phyloP scores from a whole-genome alignment of 306 rosid species.

The Cicer pinnatifidum region DNA sequence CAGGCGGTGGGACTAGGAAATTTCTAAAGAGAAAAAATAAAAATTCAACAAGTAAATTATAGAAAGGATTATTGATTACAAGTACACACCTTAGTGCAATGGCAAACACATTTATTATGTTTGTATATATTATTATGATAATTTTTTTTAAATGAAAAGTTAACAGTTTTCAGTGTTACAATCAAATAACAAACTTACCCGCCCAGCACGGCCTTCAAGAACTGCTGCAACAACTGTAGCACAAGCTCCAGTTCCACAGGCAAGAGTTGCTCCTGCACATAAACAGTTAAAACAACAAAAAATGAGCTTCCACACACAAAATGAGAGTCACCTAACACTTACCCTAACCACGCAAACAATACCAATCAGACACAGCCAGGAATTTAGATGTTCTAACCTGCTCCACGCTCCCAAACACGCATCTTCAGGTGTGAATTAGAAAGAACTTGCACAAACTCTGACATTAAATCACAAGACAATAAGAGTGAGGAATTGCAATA shows the following conservation, averaged over 20 bases:
- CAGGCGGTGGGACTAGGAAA: neutral
- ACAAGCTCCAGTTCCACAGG: constrained; percentile 99
- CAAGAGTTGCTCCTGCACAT: constrained; percentile 82
- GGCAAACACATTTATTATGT: constrained; percentile 16
- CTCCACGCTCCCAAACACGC: constrained; percentile 99
- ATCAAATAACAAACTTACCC: constrained; percentile 60
- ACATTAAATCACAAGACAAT: constrained; percentile 37
- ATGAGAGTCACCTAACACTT: constrained; percentile 14
- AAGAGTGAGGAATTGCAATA: constrained; percentile 19
- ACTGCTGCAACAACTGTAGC: constrained; percentile 89
- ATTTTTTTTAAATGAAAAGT: neutral
- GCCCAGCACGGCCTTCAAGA: constrained; percentile 86
- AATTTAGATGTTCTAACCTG: constrained; percentile 65
- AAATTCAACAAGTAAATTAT: neutral
- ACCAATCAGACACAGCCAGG: constrained; percentile 5
- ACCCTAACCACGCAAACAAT: constrained; percentile 5
- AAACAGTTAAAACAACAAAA: neutral
- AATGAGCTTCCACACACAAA: constrained; percentile 3
- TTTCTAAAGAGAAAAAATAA: neutral
- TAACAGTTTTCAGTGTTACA: constrained; percentile 11
- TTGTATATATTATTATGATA: neutral
- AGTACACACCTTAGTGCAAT: neutral
- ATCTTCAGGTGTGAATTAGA: constrained; percentile 81
- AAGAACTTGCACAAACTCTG: constrained; percentile 93
- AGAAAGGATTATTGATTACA: constrained; percentile 15